Base-by-base conservation (phyloP, 2,329 filamentous ascomycete genomes). In the Exophiala alcalophila region DNA sequence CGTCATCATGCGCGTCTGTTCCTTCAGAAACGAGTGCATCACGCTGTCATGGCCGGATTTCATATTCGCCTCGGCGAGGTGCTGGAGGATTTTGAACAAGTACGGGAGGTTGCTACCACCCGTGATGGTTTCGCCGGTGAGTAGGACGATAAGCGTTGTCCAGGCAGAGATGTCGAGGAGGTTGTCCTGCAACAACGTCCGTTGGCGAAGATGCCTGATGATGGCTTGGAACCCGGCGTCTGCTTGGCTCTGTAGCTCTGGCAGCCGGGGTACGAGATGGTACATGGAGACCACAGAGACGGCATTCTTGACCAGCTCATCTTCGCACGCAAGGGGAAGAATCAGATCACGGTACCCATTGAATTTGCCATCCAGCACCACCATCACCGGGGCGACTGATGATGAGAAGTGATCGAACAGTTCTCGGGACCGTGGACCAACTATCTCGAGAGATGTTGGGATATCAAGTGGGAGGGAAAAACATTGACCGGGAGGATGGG, bases 261-360 rank as follows among this genome's bases (percentile, higher is more conserved):
- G 48, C 3, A 46, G 20, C 14, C 44, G 36, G 15, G 45, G 18
- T 3, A 50, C 40, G n/a, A 59, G 26, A 25, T 60, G 57, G 18
- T 57, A 53, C 15, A 54, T 48, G 1, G 58, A 49, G 6, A 57
- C 57, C 5, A 54, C 50, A 3, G 44, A 42, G 5, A 61, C 50
- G 4, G 58, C 57, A 6, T 40, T 34, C 31, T 50, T 47, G 6
- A 61, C 44, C 4, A 62, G 36, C 4, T 49, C 37, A 40, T 60
- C 52, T 19, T 52, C 38, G 15, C 47, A 53, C 5, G 59, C 59
- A 12, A 61, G 35, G 2, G 59, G 59, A 5, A 62, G 49, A 6
- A 62, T 44, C 2, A 61, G 34, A 31, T 59, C 48, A 10, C 59
- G 58, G 35, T 57, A 61, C 11, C 59, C 59, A 47, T 62, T 62